Conservation (phyloP, 305 asterid genomes). For the Solanum hybrid region DNA sequence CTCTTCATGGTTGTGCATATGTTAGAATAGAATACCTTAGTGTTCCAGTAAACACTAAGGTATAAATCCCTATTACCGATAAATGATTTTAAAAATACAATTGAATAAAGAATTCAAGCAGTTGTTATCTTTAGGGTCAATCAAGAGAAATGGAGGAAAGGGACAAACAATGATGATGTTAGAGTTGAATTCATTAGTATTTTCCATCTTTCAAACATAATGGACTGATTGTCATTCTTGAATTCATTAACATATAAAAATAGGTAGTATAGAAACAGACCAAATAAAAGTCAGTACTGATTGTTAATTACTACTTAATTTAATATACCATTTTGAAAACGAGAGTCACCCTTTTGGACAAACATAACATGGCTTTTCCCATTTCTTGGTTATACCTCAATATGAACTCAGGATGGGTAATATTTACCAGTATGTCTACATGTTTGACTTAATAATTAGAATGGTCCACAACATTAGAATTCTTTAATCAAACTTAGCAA, state of each 20-base stretch:
- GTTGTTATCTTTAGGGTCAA: neutral
- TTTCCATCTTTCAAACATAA: neutral
- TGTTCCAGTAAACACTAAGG: neutral
- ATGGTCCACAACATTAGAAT: neutral
- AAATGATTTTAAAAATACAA: neutral
- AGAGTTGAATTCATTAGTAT: neutral
- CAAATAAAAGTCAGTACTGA: neutral
- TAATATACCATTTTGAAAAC: neutral
- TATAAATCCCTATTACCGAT: neutral
- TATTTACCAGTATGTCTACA: neutral
- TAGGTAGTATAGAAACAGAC: neutral
- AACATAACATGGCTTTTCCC: neutral
- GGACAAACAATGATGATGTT: neutral
- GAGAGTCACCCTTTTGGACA: neutral
- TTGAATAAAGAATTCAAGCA: neutral
- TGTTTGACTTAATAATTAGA: neutral
- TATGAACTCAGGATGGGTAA: neutral
- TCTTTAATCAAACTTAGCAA: neutral
- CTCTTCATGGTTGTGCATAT: constrained; percentile 2
- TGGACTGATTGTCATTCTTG: neutral
- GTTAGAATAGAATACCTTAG: neutral
- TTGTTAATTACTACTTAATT: neutral
- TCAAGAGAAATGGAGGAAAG: neutral
- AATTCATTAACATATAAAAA: neutral
- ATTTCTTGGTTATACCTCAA: neutral